phyloP scores from a whole-genome alignment of 1,139 yeast species.

The Protomyces lactucae-debilis region DNA sequence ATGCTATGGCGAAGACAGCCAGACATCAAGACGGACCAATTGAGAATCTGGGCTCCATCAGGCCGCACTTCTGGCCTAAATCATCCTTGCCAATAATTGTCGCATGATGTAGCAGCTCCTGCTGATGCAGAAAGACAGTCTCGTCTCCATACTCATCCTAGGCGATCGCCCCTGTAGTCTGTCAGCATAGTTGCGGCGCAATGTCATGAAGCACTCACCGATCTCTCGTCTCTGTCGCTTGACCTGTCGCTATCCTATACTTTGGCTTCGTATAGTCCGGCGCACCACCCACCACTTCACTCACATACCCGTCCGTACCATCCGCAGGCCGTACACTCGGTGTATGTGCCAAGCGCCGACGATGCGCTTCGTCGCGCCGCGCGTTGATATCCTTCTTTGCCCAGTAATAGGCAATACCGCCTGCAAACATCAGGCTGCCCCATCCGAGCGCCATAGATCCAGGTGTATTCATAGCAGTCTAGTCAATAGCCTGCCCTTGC shows the following conservation, averaged over 20 bases:
- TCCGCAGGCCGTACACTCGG: conserved; percentile 5
- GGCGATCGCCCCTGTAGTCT: conserved; percentile 4
- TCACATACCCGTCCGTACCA: not conserved
- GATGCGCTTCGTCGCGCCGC: conserved; percentile 18
- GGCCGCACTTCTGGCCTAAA: too few species aligned
- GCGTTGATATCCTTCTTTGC: conserved; percentile 27
- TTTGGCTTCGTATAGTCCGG: conserved; percentile 1
- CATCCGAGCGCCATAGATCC: conserved; percentile 25
- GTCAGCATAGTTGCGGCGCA: not conserved
- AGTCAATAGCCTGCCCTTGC: not conserved
- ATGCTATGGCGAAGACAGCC: not conserved
- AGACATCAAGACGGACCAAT: too few species aligned
- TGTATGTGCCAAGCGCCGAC: conserved; percentile 15
- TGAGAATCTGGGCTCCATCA: too few species aligned
- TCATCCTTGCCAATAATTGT: too few species aligned
- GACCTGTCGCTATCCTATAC: conserved; percentile 13
- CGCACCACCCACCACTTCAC: not conserved
- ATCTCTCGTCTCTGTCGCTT: conserved; percentile 17
- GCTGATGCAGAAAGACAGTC: too few species aligned
- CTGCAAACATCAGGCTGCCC: conserved; percentile 22
- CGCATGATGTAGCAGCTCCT: too few species aligned
- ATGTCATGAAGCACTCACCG: not conserved
- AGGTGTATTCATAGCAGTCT: conserved; percentile 14
- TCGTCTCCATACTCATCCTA: not conserved
- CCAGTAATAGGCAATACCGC: conserved; percentile 20